Conservation (phyloP, 495 filamentous ascomycete species). For the Penicillium diatomitis region DNA sequence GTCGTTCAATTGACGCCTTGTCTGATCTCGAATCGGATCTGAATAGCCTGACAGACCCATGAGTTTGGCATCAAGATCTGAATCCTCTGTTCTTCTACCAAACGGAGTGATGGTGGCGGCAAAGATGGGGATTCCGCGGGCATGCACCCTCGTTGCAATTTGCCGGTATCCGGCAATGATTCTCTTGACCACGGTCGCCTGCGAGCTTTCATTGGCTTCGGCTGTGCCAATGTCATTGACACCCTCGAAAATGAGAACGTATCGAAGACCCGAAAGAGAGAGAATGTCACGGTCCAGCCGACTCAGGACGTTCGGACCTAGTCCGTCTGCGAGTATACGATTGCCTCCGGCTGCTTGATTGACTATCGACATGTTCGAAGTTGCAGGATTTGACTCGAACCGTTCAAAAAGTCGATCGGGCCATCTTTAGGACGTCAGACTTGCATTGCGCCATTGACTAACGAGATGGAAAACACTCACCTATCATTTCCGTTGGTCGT, state of each 20-base stretch:
- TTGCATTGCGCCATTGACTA: neutral
- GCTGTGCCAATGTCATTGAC: slow-evolving; percentile 63
- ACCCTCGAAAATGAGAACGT: slow-evolving; percentile 62
- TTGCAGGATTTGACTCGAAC: slow-evolving; percentile 40
- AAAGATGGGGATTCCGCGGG: slow-evolving; percentile 47
- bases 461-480: slow-evolving; percentile 16
- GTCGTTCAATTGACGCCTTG: slow-evolving; percentile 49
- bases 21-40: slow-evolving; percentile 44
- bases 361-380: slow-evolving; percentile 42
- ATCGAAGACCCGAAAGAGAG: slow-evolving; percentile 44
- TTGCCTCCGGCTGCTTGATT: slow-evolving; percentile 74
- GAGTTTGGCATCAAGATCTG: slow-evolving; percentile 22
- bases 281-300: slow-evolving; percentile 60
- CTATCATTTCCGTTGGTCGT: slow-evolving; percentile 56
- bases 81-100: slow-evolving; percentile 12
- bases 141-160: slow-evolving; percentile 48
- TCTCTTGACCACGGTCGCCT: slow-evolving; percentile 39
- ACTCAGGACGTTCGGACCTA: slow-evolving; percentile 51
- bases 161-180: slow-evolving; percentile 50
- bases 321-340: slow-evolving; percentile 51
- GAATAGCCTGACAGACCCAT: slow-evolving; percentile 37
- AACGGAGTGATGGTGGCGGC: slow-evolving; percentile 66
- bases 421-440: slow-evolving; percentile 36
- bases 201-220: slow-evolving; percentile 33
- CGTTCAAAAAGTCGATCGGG: slow-evolving; percentile 53